A percentile compares a stretch with the other conserved stretches of the same genome.
These are phyloP conservation scores for Calonectria pseudoturangicola DNA, from an alignment of 2,329 filamentous ascomycete genomes.

Conservation along the genomic window DNA sequence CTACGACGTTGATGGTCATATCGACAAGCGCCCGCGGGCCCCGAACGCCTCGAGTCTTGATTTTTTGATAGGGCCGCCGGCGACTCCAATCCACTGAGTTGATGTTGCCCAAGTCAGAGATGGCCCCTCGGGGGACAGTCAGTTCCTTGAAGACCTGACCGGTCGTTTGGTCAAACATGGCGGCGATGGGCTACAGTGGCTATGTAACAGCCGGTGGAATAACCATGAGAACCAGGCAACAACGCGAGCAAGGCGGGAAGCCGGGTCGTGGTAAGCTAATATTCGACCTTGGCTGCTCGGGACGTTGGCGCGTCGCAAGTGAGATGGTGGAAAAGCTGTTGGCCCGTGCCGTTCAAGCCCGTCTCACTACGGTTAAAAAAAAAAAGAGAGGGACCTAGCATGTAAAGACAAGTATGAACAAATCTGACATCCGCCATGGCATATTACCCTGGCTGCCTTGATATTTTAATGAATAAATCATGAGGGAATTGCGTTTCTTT, in stretches of 20 bases:
- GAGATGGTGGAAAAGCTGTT: conserved; percentile 1
- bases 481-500: neutral
- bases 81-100: conserved; percentile 61
- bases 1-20: conserved; percentile 62
- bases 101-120: conserved; percentile 47
- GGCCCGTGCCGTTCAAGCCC: conserved; percentile 8
- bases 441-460: neutral
- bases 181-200: conserved; percentile 20
- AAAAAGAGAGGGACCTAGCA: conserved; percentile 24
- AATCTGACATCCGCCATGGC: too few species aligned
- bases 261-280: neutral
- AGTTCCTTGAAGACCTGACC: conserved; percentile 63
- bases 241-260: neutral
- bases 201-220: neutral
- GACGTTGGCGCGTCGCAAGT: neutral
- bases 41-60: conserved; percentile 52
- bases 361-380: neutral
- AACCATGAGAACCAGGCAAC: conserved; percentile 11
- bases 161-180: conserved; percentile 59
- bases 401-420: neutral
- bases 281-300: conserved; percentile 1
- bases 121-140: conserved; percentile 55
- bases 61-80: conserved; percentile 53
- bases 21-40: conserved; percentile 63
- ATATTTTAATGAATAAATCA: neutral